Conservation (phyloP, 192 early-diverging fungal genomes). For the Glomus cerebriforme region DNA sequence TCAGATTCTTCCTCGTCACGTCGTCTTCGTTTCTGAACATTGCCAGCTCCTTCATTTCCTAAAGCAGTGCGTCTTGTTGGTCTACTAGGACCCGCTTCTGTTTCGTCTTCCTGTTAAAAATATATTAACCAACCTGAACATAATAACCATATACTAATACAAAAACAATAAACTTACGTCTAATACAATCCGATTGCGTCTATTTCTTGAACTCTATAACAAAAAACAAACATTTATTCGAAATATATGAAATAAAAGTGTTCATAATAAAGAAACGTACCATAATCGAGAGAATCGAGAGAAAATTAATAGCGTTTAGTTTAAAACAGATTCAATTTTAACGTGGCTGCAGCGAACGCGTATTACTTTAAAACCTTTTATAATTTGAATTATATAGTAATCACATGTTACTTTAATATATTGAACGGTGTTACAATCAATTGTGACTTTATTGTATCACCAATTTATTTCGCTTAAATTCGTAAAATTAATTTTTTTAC, state of each 20-base stretch:
- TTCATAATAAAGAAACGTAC: not conserved
- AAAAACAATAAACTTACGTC: not conserved
- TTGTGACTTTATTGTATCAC: not conserved
- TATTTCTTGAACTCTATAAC: not conserved
- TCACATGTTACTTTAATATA: not conserved
- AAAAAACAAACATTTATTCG: not conserved
- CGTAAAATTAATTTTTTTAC: not conserved
- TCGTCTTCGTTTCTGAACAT: not conserved
- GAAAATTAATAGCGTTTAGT: too few relatives aligned
- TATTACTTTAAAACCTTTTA: not conserved
- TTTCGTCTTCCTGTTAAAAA: not conserved
- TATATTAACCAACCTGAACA: not conserved
- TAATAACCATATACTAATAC: too few relatives aligned
- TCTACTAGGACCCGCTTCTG: not conserved
- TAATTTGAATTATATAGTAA: not conserved
- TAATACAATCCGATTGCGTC: not conserved
- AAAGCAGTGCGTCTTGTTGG: not conserved
- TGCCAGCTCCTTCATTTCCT: not conserved
- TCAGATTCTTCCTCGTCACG: constrained; percentile 12
- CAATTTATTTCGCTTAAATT: not conserved
- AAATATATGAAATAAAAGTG: not conserved
- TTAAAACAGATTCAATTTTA: not conserved
- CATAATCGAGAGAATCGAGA: not conserved
- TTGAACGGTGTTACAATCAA: not conserved
- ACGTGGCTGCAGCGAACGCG: too few relatives aligned